A percentile compares a stretch with the other conserved stretches of the same genome.
Evolutionary conservation across 208 protist species (phyloP).

Genomic region (Wallacemonas sp.): DNA sequence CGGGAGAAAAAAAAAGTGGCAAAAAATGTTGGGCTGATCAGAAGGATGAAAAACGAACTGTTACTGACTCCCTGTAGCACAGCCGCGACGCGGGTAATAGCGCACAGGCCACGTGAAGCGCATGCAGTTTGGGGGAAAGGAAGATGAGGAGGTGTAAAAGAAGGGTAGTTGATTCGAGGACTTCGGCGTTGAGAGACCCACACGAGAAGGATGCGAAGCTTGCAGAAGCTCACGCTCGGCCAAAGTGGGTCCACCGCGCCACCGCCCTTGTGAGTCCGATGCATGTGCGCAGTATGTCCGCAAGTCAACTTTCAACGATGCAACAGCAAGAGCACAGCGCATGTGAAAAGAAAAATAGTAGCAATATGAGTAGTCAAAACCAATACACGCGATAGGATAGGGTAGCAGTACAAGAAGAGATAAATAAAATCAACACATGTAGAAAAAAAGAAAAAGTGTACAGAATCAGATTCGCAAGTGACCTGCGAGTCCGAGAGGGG

Average conservation of each 20-base stretch:
- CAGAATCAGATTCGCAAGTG: too few species aligned
- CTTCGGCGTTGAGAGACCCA: too few species aligned
- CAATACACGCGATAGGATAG: not conserved
- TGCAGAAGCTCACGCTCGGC: too few species aligned
- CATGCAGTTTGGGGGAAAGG: too few species aligned
- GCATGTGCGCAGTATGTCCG: too few species aligned
- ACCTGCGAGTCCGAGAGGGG: too few species aligned
- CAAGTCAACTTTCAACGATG: too few species aligned
- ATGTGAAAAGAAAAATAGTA: slow-evolving; percentile 4
- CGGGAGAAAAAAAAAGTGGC: not conserved
- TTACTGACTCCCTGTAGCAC: not conserved
- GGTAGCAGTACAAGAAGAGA: not conserved
- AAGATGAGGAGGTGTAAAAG: not conserved
- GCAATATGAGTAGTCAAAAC: not conserved
- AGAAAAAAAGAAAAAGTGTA: not conserved
- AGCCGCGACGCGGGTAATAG: too few species aligned
- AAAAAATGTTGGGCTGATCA: not conserved
- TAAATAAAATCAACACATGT: slow-evolving; percentile 1
- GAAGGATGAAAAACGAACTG: not conserved
- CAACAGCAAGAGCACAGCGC: not conserved
- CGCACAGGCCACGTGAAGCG: too few species aligned
- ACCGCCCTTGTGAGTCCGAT: too few species aligned
- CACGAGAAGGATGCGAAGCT: too few species aligned
- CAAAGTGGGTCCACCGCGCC: too few species aligned
- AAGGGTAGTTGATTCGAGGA: not conserved